These are phyloP conservation scores for Aquilaria agallochum DNA, from an alignment of 441 rosid species.

Conservation along the genomic window DNA sequence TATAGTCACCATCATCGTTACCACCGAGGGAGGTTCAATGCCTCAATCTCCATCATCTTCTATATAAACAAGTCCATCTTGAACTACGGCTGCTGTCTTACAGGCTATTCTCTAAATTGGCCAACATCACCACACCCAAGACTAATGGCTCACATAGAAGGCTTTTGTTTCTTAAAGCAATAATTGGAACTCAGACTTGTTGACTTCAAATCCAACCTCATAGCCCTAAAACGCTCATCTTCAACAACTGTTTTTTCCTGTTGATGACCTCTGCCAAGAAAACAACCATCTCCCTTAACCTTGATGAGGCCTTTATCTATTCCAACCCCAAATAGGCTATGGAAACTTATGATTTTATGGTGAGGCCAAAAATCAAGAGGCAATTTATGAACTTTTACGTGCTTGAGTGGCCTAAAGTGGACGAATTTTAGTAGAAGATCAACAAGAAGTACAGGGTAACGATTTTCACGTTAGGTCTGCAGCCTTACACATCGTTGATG, in stretches of 20 bases:
- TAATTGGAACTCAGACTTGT: neutral
- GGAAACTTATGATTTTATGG: slow-evolving; percentile 46
- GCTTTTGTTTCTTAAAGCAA: slow-evolving; percentile 44
- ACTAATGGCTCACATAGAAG: slow-evolving; percentile 25
- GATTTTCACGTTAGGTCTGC: slow-evolving; percentile 82
- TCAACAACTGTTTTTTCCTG: slow-evolving; percentile 17
- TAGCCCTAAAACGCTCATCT: slow-evolving; percentile 13
- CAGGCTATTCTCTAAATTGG: slow-evolving; percentile 62
- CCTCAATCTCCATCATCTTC: slow-evolving; percentile 32
- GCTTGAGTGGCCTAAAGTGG: slow-evolving; percentile 80
- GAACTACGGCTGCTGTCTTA: slow-evolving; percentile 53
- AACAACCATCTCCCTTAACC: slow-evolving; percentile 77
- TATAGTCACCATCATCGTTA: slow-evolving; percentile 23
- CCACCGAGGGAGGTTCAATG: slow-evolving; percentile 30
- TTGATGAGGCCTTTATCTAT: slow-evolving; percentile 86
- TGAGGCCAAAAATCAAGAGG: slow-evolving; percentile 63
- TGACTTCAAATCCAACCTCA: slow-evolving; percentile 6
- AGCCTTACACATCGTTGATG: slow-evolving; percentile 74
- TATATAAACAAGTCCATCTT: slow-evolving; percentile 54
- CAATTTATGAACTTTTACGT: slow-evolving; percentile 59
- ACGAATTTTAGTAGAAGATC: slow-evolving; percentile 49
- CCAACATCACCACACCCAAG: slow-evolving; percentile 31
- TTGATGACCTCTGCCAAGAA: slow-evolving; percentile 32
- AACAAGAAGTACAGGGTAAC: slow-evolving; percentile 57
- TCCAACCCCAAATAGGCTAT: slow-evolving; percentile 72